Evolutionary conservation across 306 rosid species (phyloP).

Genomic region (Castanospermum australe): DNA sequence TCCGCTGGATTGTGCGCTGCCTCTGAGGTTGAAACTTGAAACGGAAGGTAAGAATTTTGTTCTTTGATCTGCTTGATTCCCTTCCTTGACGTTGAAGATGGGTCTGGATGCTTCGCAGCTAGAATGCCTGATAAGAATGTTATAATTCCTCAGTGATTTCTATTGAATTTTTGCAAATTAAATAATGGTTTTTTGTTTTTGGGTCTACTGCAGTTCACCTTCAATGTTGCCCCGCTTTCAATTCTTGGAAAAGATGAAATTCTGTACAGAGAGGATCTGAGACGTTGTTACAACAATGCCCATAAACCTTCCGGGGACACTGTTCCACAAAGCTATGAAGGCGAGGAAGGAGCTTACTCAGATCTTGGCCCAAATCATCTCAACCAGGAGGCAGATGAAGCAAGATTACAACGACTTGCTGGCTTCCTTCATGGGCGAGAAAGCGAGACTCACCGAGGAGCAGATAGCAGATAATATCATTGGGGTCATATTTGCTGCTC

Average conservation of each 20-base stretch:
- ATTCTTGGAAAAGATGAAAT: conserved; percentile 62
- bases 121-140: too few relatives aligned
- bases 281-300: conserved; percentile 73
- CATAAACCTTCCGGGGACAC: conserved; percentile 61
- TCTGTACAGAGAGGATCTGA: conserved; percentile 58
- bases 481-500: conserved; percentile 76
- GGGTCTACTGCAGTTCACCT: conserved; percentile 43
- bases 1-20: too few relatives aligned
- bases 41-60: too few relatives aligned
- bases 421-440: conserved; percentile 59
- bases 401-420: conserved; percentile 49
- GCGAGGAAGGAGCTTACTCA: too few relatives aligned
- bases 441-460: conserved; percentile 62
- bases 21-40: too few relatives aligned
- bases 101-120: too few relatives aligned
- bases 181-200: neutral
- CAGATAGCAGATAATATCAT: conserved; percentile 74
- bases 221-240: too few relatives aligned
- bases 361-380: too few relatives aligned
- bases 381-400: conserved; percentile 46
- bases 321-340: too few relatives aligned
- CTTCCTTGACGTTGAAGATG: too few relatives aligned
- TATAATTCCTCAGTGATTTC: neutral
- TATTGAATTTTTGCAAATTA: neutral
- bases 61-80: too few relatives aligned